Conservation (phyloP, 495 filamentous ascomycete species). For the Friedmanniomyces endolithicus region DNA sequence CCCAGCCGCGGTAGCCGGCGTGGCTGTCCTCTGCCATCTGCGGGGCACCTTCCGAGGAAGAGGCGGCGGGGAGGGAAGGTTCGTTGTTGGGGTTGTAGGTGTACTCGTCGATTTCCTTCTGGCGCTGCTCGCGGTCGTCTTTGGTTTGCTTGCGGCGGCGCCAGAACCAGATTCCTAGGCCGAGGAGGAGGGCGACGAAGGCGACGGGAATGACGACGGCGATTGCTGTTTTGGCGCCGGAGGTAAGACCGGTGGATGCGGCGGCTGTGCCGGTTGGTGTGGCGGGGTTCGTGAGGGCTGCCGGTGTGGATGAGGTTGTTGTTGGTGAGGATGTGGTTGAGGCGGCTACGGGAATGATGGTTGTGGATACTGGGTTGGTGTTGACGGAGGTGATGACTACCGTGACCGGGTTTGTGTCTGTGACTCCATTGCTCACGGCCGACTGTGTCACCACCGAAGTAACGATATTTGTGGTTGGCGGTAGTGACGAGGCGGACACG, state of each 20-base stretch:
- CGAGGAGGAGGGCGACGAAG: slow-evolving; percentile 69
- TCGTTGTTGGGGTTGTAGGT: slow-evolving; percentile 92
- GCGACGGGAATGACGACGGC: slow-evolving; percentile 90
- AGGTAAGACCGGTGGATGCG: slow-evolving; percentile 37
- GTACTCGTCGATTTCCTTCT: slow-evolving; percentile 94
- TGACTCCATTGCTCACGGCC: slow-evolving; percentile 16
- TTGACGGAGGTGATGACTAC: slow-evolving; percentile 9
- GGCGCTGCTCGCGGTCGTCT: slow-evolving; percentile 70
- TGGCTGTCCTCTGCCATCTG: slow-evolving; percentile 42
- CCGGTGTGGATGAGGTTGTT: slow-evolving; percentile 12
- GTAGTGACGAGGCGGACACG: slow-evolving; percentile 17
- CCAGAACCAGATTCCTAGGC: slow-evolving; percentile 72
- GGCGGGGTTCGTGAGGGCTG: slow-evolving; percentile 9
- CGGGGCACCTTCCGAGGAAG: slow-evolving; percentile 31
- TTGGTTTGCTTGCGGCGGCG: slow-evolving; percentile 72
- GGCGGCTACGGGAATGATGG: neutral
- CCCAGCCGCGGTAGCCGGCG: slow-evolving; percentile 88
- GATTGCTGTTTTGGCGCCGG: slow-evolving; percentile 66
- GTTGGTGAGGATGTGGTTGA: slow-evolving; percentile 3
- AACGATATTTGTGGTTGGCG: slow-evolving; percentile 26
- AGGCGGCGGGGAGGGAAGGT: slow-evolving; percentile 62
- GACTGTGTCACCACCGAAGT: slow-evolving; percentile 26
- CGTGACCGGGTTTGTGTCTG: slow-evolving; percentile 12
- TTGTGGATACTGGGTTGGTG: slow-evolving; percentile 2
- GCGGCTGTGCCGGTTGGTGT: neutral